Conservation (phyloP, 2,329 filamentous ascomycete species). For the Herpotrichia juniperi region DNA sequence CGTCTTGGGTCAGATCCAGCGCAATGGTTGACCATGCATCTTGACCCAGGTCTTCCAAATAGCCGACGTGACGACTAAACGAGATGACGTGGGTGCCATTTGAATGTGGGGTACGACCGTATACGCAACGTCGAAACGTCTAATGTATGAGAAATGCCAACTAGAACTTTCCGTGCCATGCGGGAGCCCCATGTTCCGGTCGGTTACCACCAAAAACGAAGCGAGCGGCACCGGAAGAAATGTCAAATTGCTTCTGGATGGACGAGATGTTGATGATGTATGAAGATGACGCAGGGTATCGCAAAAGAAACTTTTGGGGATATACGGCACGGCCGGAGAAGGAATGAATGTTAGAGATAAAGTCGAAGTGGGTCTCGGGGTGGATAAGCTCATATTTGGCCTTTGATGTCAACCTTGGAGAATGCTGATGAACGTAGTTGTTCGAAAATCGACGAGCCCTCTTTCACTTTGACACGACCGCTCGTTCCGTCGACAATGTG, state of each 20-base stretch:
- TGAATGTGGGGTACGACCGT: conserved; percentile 14
- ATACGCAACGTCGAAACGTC: conserved; percentile 30
- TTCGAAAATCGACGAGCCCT: conserved; percentile 71
- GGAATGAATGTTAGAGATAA: conserved; percentile 9
- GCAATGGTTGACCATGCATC: conserved; percentile 12
- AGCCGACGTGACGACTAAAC: conserved; percentile 25
- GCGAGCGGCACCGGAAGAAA: conserved; percentile 28
- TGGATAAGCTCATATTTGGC: conserved; percentile 74
- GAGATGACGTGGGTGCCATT: conserved; percentile 16
- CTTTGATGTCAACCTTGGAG: conserved; percentile 92
- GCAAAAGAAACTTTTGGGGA: conserved; percentile 18
- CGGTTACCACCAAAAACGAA: conserved; percentile 29
- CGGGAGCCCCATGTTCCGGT: conserved; percentile 40
- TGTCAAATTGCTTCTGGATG: conserved; percentile 22
- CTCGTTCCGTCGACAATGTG: conserved; percentile 62
- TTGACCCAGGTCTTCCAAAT: conserved; percentile 19
- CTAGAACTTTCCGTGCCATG: conserved; percentile 36
- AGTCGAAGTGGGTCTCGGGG: conserved; percentile 4
- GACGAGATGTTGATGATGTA: conserved; percentile 25
- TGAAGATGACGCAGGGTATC: conserved; percentile 26
- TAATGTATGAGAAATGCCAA: conserved; percentile 28
- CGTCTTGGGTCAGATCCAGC: conserved; percentile 8
- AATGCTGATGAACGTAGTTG: conserved; percentile 75
- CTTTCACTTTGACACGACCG: conserved; percentile 63
- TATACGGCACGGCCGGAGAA: conserved; percentile 11